Evolutionary conservation across 2,329 filamentous ascomycete species (phyloP).

Genomic region (Pseudocercospora cruenta): DNA sequence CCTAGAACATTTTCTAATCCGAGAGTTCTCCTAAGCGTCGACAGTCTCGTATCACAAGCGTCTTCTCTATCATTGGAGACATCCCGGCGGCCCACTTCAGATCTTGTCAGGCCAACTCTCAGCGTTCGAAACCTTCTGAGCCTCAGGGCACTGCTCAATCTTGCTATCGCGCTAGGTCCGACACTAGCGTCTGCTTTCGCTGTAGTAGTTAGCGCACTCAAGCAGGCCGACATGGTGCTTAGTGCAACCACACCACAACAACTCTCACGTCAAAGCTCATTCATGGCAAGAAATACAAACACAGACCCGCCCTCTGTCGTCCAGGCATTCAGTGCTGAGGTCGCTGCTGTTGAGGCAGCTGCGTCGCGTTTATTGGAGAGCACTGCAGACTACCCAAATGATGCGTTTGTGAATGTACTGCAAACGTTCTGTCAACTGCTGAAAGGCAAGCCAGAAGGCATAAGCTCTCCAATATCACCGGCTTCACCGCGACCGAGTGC

Average conservation of each 20-base stretch:
- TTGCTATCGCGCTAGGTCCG: constrained; percentile 91
- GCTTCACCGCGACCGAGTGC: constrained; percentile 10
- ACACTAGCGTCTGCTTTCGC: constrained; percentile 84
- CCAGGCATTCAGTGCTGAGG: constrained; percentile 67
- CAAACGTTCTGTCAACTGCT: constrained; percentile 74
- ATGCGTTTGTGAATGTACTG: constrained; percentile 77
- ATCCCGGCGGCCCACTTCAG: constrained; percentile 62
- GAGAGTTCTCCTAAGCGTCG: constrained; percentile 72
- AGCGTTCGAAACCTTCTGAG: constrained; percentile 91
- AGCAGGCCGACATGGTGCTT: constrained; percentile 88
- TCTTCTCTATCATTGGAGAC: constrained; percentile 57
- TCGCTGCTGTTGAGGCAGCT: constrained; percentile 85
- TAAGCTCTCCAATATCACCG: constrained; percentile 17
- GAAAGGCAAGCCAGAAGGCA: constrained; percentile 34
- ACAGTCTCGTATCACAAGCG: constrained; percentile 65
- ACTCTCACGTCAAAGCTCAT: constrained; percentile 28
- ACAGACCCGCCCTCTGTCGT: constrained; percentile 34
- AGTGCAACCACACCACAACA: constrained; percentile 46
- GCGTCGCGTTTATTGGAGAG: constrained; percentile 87
- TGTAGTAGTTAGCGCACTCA: constrained; percentile 87
- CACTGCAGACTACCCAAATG: constrained; percentile 85
- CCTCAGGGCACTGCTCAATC: constrained; percentile 85
- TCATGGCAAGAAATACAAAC: constrained; percentile 23
- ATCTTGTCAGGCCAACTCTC: constrained; percentile 58
- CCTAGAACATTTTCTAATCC: constrained; percentile 70